Percentiles rank a stretch among this genome's conserved stretches.
phyloP scores from a whole-genome alignment of 305 asterid genomes.

The Lippia alba region DNA sequence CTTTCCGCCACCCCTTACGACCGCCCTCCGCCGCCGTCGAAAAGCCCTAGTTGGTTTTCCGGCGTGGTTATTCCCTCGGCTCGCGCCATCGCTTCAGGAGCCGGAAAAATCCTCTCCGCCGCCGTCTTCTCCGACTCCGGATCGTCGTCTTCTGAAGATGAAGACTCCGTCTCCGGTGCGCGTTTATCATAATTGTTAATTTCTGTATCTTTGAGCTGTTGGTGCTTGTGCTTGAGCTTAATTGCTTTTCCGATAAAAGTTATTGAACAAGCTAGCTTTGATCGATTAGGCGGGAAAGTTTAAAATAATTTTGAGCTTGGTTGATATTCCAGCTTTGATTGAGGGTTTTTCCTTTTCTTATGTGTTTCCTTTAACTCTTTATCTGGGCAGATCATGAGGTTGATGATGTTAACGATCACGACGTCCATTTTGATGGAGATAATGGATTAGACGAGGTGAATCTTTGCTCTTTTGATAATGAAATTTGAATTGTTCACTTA shows the following conservation, averaged over 20 bases:
- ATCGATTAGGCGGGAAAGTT: not conserved
- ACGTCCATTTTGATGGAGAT: conserved; percentile 33
- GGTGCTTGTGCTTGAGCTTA: not conserved
- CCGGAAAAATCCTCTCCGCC: conserved; percentile 54
- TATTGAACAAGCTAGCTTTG: not conserved
- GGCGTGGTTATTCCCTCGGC: conserved; percentile 57
- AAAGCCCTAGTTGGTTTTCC: conserved; percentile 62
- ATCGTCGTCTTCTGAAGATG: conserved; percentile 48
- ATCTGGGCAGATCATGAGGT: conserved; percentile 48
- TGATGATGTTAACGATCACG: conserved; percentile 34
- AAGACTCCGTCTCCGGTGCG: conserved; percentile 41
- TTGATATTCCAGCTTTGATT: conserved; percentile 5
- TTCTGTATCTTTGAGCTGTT: not conserved
- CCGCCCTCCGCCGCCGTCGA: conserved; percentile 33
- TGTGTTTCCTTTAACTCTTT: conserved; percentile 10
- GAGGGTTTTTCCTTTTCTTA: not conserved
- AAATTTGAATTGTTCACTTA: not conserved
- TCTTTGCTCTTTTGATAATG: conserved; percentile 15
- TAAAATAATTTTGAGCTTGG: conserved; percentile 1
- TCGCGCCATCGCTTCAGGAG: conserved; percentile 61
- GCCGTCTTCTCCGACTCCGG: conserved; percentile 48
- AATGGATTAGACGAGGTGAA: conserved; percentile 37
- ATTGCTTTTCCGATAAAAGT: not conserved
- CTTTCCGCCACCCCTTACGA: conserved; percentile 36
- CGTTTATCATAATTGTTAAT: conserved; percentile 3